phyloP scores from a whole-genome alignment of 306 rosid species.

The Sechiopsis laciniata region DNA sequence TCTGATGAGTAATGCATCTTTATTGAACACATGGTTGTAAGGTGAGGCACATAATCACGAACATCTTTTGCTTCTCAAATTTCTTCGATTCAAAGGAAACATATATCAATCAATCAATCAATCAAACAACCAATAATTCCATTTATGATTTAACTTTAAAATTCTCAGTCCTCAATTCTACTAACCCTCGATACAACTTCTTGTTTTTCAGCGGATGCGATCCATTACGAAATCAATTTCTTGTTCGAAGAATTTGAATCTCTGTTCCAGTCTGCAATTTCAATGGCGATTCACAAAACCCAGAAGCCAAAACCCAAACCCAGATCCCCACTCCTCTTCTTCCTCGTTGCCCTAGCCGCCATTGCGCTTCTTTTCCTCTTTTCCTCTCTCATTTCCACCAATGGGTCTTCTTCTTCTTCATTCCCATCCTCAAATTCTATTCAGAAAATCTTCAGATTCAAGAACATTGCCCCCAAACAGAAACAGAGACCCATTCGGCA shows the following conservation, averaged over 20 bases:
- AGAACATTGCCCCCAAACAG: not conserved
- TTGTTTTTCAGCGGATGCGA: not conserved
- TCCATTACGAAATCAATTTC: not conserved
- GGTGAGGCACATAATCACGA: not conserved
- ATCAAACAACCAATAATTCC: not conserved
- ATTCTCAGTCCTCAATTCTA: not conserved
- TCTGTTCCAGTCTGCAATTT: not conserved
- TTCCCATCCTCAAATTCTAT: slow-evolving; percentile 22
- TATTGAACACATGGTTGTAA: not conserved
- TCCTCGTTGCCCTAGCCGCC: slow-evolving; percentile 29
- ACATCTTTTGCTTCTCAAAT: slow-evolving; percentile 11
- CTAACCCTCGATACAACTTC: not conserved
- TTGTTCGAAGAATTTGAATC: not conserved
- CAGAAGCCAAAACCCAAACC: slow-evolving; percentile 41
- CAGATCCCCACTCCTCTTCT: slow-evolving; percentile 42
- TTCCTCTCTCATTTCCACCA: slow-evolving; percentile 43
- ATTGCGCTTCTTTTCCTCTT: slow-evolving; percentile 43
- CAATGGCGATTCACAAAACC: slow-evolving; percentile 45
- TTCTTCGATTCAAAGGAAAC: slow-evolving; percentile 5
- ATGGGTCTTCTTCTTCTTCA: slow-evolving; percentile 13
- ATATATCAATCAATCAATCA: not conserved
- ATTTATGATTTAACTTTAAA: not conserved
- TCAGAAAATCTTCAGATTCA: slow-evolving; percentile 14
- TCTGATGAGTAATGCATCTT: not conserved
- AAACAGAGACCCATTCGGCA: slow-evolving; percentile 5